Base-by-base conservation (phyloP, 1,284 basidiomycete genomes). In the Cutaneotrichosporon mucoides region DNA sequence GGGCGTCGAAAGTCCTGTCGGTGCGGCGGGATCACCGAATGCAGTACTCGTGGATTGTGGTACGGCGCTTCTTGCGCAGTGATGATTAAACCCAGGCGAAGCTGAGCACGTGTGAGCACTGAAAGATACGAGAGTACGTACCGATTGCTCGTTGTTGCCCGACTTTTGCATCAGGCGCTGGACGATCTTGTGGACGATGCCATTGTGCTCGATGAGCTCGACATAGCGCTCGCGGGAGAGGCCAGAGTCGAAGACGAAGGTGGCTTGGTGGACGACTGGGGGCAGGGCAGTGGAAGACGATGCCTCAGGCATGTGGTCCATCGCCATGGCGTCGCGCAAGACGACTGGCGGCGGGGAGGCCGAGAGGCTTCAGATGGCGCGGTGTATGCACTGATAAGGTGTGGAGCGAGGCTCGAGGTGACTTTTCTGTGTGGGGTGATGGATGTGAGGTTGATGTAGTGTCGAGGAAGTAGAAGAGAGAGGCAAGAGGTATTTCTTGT, bases 141-240 rank as follows among this genome's bases (percentile, higher is more conserved):
- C 75, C 43, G 69, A 54, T 8, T 63, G 60, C 35, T 73, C 72
- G 41, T 9, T 63, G 46, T n/a, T 64, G 5, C 68, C 68, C 60
- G 68, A 68, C 61, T 75, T 76, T 56, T 75, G 73, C 66, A 73
- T 67, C n/a, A 76, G 56, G 9, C 75, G 60, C 59, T 73, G 69
- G 9, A 73, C 67, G 24, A 76, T 61, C 46, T 69, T 68, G 53
- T 75, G 71, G 4, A 76, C 68, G 13, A 71, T 60, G 34, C 75
- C 75, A 47, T 73, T 68, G 11, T 64, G 47, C 48, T 72, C 68
- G 52, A 73, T 68, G 45, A 76, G 69, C 60, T 68, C 62, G 37
- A 51, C 40, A 61, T 66, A 76, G n/a, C 62, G 60, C n/a, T 66
- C 64, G 34, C 68, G 60, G 1, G 73, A 59, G n/a, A 76, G 59